Evolutionary conservation across 345 rosid species (phyloP), one percentile per base, ranked within the genome.

Genomic region (Passiflora organensis): DNA sequence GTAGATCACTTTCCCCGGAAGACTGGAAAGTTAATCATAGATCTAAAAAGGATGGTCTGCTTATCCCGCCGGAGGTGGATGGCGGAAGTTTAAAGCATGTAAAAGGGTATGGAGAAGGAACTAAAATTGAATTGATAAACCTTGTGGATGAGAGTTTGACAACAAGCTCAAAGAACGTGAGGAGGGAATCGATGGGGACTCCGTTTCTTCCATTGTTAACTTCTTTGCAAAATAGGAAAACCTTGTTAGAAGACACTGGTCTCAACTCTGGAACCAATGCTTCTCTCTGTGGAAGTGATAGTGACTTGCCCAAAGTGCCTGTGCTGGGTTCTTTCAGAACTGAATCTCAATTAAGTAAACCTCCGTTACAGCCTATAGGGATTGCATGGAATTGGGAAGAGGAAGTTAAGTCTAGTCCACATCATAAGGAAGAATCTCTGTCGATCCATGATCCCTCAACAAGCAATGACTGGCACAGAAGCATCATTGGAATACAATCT

Each of bases 201-300:
- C n/a, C n/a, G n/a, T n/a, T n/a, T n/a, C n/a, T 59, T 70, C 74
- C 65, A 2, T 53, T 68, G 57, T 70, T 70, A 47, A 75, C 22
- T 46, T 43, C 25, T 62, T 64, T 60, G 41, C 56, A 32, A 13
- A 60, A 54, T 24, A 43, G 38, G 37, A 68, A 55, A 43, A 48
- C 19, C 48, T 23, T 19, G 23, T 43, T 62, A 19, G 36, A 59
- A 14, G 47, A 32, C 22, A 32, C 41, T 46, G 59, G 6, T 59
- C 32, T 28, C 23, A 20, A 5, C n/a, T 21, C 49, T 25, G 39
- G 47, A 18, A 39, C n/a, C 49, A 53, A 34, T 68, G 53, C 32
- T n/a, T n/a, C n/a, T n/a, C n/a, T n/a, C n/a, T n/a, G n/a, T 45
- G 32, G 19, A 62, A 46, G 19, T 44, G 55, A 28, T 22, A 58